Evolutionary conservation across 2,329 filamentous ascomycete species (phyloP).

Genomic region (Pseudogymnoascus destructans): DNA sequence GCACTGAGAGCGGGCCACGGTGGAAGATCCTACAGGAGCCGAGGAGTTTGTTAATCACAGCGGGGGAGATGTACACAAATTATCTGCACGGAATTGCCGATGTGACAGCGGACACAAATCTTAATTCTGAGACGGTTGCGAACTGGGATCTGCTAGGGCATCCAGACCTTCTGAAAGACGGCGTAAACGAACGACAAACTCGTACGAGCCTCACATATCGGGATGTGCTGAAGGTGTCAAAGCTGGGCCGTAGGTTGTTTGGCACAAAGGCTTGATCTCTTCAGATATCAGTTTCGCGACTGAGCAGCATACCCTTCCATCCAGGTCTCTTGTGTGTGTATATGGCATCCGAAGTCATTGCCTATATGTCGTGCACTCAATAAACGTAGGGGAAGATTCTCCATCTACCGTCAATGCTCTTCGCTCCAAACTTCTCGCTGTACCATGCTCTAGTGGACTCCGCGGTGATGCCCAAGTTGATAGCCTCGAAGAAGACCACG

Average conservation of each 20-base stretch:
- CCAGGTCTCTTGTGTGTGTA: neutral
- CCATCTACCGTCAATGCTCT: constrained; percentile 50
- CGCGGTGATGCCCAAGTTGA: constrained; percentile 75
- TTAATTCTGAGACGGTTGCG: constrained; percentile 47
- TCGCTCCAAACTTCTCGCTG: constrained; percentile 54
- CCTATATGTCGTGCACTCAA: constrained; percentile 25
- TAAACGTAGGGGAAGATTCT: constrained; percentile 64
- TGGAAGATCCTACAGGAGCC: constrained; percentile 68
- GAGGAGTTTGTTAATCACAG: constrained; percentile 65
- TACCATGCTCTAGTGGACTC: constrained; percentile 71
- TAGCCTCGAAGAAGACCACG: constrained; percentile 57
- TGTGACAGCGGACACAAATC: constrained; percentile 48
- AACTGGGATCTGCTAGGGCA: constrained; percentile 60
- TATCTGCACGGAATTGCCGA: constrained; percentile 66
- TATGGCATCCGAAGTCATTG: neutral
- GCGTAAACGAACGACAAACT: constrained; percentile 42
- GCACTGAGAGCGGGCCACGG: constrained; percentile 37
- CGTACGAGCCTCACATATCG: constrained; percentile 68
- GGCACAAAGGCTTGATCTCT: constrained; percentile 4
- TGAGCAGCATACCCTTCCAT: neutral
- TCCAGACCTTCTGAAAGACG: constrained; percentile 33
- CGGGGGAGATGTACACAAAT: constrained; percentile 51
- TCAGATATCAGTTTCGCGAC: neutral
- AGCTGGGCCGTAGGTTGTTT: constrained; percentile 46
- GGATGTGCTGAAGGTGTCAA: constrained; percentile 74